phyloP scores from a whole-genome alignment of 768 basidiomycete genomes.

The Boletus pseudopeckii region DNA sequence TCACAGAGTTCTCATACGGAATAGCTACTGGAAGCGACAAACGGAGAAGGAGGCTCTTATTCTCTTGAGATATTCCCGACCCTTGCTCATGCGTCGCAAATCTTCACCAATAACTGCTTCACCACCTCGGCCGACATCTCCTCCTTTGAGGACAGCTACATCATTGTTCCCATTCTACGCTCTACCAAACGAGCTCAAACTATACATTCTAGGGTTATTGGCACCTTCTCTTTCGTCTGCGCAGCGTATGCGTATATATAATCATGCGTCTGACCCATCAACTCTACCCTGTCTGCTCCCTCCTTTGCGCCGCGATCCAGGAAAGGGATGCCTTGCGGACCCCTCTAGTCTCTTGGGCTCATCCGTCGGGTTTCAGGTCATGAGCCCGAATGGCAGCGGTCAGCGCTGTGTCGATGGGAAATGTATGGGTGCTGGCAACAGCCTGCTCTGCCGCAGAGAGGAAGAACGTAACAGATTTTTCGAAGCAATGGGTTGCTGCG shows the following conservation, averaged over 20 bases:
- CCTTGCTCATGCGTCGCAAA: constrained; percentile 39
- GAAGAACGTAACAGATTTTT: constrained; percentile 45
- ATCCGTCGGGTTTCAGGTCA: constrained; percentile 8
- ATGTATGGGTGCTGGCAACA: constrained; percentile 39
- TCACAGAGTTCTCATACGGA: constrained; percentile 41
- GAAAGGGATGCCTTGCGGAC: constrained; percentile 20
- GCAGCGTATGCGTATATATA: constrained; percentile 54
- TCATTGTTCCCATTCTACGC: constrained; percentile 35
- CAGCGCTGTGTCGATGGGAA: constrained; percentile 35
- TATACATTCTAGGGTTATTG: constrained; percentile 52
- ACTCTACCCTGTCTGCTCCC: constrained; percentile 49
- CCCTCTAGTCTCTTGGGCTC: constrained; percentile 17
- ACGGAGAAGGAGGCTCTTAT: constrained; percentile 47
- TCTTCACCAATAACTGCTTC: constrained; percentile 11
- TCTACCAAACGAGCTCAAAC: constrained; percentile 57
- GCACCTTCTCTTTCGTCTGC: constrained; percentile 54
- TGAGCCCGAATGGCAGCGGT: constrained; percentile 9
- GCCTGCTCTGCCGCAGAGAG: constrained; percentile 39
- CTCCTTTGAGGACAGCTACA: constrained; percentile 12
- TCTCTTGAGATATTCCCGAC: constrained; percentile 48
- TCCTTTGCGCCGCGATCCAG: constrained; percentile 22
- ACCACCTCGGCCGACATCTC: constrained; percentile 15
- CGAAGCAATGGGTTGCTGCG: constrained; percentile 41
- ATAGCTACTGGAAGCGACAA: constrained; percentile 43
- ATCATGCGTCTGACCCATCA: constrained; percentile 45